Evolutionary conservation across 2,329 filamentous ascomycete species (phyloP), one percentile per base, ranked within the genome.

Genomic region (Colletotrichum karsti): DNA sequence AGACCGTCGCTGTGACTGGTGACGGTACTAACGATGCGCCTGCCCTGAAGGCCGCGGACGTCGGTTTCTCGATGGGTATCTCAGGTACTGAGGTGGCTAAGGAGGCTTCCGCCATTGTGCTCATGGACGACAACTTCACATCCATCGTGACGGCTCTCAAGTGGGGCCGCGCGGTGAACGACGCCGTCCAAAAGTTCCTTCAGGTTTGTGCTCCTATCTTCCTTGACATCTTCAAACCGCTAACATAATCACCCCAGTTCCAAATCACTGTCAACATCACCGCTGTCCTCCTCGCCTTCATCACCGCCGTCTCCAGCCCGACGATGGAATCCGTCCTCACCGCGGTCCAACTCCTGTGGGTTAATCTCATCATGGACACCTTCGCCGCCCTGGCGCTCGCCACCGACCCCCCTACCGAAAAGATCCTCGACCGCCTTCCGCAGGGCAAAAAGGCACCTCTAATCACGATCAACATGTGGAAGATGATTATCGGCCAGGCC

Each of bases 211-310:
- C 1, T 4, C 6, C 7, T n/a, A 20, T 37, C 12, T 1, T 0
- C 9, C 24, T 5, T 62, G 15, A 28, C 0, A 4, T 46, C 56
- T 30, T 13, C 26, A 26, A 42, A 57, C 72, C 39, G 72, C 58
- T 41, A 54, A 68, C 39, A 28, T 37, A 8, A 13, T 5, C 2
- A 13, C 42, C 0, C 2, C 33, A 84, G 85, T 90, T 90, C 73
- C 87, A 89, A 82, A 88, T 93, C 72, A 93, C 91, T 1, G 90
- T 92, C 76, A 92, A 92, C 74, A 90, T 92, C 68, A 91, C 90
- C 5, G 90, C 90, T 2, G 89, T 91, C 15, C 76, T 91, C 22
- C 83, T 92, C 8, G 90, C 90, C 1, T 91, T 92, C 61, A 82
- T 91, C 69, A 88, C 89, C 2, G 88, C 90, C 3, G 86, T 92